Conservation (phyloP, 192 early-diverging fungal species). For the Spizellomyces sp. region DNA sequence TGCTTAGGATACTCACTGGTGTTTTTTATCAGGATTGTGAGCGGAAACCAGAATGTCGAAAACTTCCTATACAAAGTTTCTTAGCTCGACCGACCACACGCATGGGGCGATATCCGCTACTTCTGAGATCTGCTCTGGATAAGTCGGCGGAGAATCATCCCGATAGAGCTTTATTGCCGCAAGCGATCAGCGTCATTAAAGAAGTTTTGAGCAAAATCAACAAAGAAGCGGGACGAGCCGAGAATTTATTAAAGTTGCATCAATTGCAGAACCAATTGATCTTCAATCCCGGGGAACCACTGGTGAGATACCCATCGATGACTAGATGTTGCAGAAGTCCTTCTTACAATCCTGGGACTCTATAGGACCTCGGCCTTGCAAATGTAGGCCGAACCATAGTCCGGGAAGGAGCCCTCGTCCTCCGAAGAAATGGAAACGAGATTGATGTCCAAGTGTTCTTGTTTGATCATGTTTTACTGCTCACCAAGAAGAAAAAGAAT, state of each 20-base stretch:
- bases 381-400: constrained; percentile 72
- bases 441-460: constrained; percentile 76
- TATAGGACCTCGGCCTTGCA: constrained; percentile 72
- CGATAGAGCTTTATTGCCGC: constrained; percentile 73
- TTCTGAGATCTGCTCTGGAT: constrained; percentile 81
- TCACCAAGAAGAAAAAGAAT: constrained; percentile 43
- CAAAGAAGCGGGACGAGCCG: constrained; percentile 82
- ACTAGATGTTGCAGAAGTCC: background rate
- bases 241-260: constrained; percentile 82
- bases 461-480: constrained; percentile 73
- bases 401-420: constrained; percentile 74
- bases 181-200: constrained; percentile 72
- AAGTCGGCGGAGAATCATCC: constrained; percentile 80
- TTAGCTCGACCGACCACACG: constrained; percentile 84
- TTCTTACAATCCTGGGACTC: background rate
- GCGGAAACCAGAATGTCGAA: constrained; percentile 74
- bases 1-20: background rate
- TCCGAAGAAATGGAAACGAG: constrained; percentile 62
- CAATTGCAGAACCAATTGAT: constrained; percentile 71
- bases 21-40: constrained; percentile 63
- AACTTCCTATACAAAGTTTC: constrained; percentile 84
- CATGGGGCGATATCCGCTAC: constrained; percentile 82
- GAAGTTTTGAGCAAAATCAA: constrained; percentile 81
- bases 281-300: constrained; percentile 32
- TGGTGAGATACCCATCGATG: constrained; percentile 1